A percentile compares a stretch with the other conserved stretches of the same genome.
These are phyloP conservation scores for Schoenoplectus triqueter DNA, from an alignment of 202 grass and related monocot species.

Conservation along the genomic window DNA sequence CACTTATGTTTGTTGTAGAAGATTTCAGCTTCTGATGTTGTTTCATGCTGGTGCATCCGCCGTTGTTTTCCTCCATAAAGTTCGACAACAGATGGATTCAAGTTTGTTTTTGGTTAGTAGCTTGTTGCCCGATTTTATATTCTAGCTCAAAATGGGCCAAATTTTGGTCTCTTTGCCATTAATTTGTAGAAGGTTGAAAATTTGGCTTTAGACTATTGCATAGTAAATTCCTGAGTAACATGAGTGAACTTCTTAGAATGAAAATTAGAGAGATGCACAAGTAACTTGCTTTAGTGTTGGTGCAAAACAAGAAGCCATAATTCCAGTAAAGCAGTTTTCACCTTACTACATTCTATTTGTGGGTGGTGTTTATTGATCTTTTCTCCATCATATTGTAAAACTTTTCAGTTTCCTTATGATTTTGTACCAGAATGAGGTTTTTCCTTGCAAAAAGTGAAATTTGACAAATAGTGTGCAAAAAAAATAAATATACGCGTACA, in stretches of 20 bases:
- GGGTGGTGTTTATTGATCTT: background rate
- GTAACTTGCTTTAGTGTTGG: too few species aligned
- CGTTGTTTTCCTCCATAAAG: too few species aligned
- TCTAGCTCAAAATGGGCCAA: background rate
- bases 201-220: too few species aligned
- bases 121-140: background rate
- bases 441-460: slow-evolving; percentile 10
- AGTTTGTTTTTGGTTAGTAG: background rate
- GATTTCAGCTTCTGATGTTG: too few species aligned
- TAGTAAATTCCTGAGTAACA: too few species aligned
- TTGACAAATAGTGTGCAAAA: background rate
- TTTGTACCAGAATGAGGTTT: slow-evolving; percentile 1
- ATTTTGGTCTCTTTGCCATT: background rate
- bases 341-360: background rate
- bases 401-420: slow-evolving; percentile 10
- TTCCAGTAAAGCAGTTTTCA: background rate
- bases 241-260: too few species aligned
- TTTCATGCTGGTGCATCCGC: too few species aligned
- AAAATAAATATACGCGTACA: background rate
- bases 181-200: background rate
- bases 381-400: background rate
- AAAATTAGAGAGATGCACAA: too few species aligned
- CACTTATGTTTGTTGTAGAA: too few species aligned
- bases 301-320: background rate
- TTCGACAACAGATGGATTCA: background rate